Evolutionary conservation across 148 eudicot species (phyloP).

Genomic region (Silene uniflora): DNA sequence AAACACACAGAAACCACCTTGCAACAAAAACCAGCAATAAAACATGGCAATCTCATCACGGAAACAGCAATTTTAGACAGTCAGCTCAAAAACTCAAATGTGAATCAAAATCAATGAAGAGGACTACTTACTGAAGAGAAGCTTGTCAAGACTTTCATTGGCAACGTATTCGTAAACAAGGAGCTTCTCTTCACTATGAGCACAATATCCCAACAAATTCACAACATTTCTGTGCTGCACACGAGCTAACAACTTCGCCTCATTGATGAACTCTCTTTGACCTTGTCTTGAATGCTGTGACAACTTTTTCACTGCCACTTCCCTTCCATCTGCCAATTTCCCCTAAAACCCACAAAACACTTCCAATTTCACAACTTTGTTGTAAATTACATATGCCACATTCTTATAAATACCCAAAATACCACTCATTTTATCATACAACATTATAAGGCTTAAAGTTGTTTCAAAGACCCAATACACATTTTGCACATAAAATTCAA

Average conservation of each 20-base stretch:
- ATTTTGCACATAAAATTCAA: no score
- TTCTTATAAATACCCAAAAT: neutral
- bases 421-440: neutral
- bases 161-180: conserved; percentile 86
- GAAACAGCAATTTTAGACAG: neutral
- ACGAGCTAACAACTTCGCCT: conserved; percentile 79
- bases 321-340: conserved; percentile 76
- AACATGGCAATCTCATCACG: neutral
- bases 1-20: neutral
- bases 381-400: neutral
- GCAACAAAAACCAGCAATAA: neutral
- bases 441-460: neutral
- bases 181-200: conserved; percentile 63
- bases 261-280: conserved; percentile 72
- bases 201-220: conserved; percentile 79
- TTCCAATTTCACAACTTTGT: conserved; percentile 8
- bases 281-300: conserved; percentile 73
- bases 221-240: conserved; percentile 95
- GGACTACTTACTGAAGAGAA: conserved; percentile 75
- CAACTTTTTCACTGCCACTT: conserved; percentile 80
- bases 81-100: conserved; percentile 8
- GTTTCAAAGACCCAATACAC: neutral
- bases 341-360: conserved; percentile 45
- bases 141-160: conserved; percentile 89
- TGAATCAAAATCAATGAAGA: neutral